Evolutionary conservation across 306 rosid genomes (phyloP), one percentile per base, ranked within the genome.

Genomic region (Quercus rubra): DNA sequence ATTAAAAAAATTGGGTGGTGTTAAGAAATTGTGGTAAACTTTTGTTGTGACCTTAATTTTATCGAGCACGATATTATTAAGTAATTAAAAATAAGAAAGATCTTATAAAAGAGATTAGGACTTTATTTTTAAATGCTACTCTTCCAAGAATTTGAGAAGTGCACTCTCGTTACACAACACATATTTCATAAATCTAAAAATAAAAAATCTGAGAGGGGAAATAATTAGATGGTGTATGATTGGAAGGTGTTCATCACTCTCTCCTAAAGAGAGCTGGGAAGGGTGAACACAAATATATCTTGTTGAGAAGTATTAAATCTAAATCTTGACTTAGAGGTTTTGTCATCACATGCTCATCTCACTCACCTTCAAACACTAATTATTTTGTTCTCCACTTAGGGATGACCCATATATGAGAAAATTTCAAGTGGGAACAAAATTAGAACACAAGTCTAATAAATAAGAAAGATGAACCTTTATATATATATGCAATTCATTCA

Each of bases 371-470:
- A 88, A 88, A 82, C 64, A 82, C 81, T 87, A 87, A 92, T 92
- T 73, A 92, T 90, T 83, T 71, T 88, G 97, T 84, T 91, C 91
- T 92, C 94, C 97, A 92, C 94, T 88, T 80, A 4, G 25, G 52
- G 72, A 67, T 33, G 72, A 67, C 72, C 15, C 15, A 67, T 41
- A 41, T 41, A 41, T 35, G 72, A 35, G 38, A 28, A 28, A 63
- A n/a, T 63, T 63, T 28, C 70, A 63, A 27, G 70, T 63, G 67
- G 33, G 18, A 21, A 25, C 30, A 13, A 63, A 77, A 69, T 71
- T 56, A 81, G 76, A 74, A 33, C 33, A 52, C 20, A 62, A 58
- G 59, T 4, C 27, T 15, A 78, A 71, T 5, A 66, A n/a, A 66
- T 31, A 49, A 43, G 10, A 33, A 68, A 73, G 10, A 76, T 5